Evolutionary conservation across 2,329 filamentous ascomycete genomes (phyloP).

Genomic region (Ceratocystis harringtonii): DNA sequence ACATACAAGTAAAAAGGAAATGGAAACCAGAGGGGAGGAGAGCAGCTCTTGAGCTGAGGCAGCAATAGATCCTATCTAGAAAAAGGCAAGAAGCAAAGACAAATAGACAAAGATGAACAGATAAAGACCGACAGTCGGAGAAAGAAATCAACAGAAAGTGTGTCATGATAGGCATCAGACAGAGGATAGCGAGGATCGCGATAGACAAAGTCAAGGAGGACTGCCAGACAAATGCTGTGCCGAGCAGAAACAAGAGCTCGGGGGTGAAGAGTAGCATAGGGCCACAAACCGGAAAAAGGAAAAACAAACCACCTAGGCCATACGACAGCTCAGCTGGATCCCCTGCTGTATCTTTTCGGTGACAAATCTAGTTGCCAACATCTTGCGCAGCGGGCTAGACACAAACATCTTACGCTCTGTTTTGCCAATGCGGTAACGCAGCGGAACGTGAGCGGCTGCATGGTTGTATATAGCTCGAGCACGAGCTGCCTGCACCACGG

Average conservation of each 20-base stretch:
- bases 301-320: not conserved
- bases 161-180: not conserved
- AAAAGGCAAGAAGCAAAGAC: not conserved
- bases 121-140: not conserved
- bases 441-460: not conserved
- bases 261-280: not conserved
- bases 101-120: not conserved
- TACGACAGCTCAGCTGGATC: not conserved
- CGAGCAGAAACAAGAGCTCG: not conserved
- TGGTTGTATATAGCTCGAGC: not conserved
- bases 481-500: not conserved
- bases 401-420: not conserved
- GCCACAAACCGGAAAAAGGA: not conserved
- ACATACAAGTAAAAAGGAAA: not conserved
- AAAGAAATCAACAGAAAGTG: not conserved
- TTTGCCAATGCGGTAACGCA: not conserved
- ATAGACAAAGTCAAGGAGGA: not conserved
- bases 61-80: not conserved
- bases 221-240: not conserved
- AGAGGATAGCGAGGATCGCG: not conserved
- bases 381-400: not conserved
- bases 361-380: not conserved
- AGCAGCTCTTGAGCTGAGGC: not conserved
- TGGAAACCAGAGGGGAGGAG: not conserved
- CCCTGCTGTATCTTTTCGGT: conserved; percentile 1